Percentiles rank a stretch among this genome's conserved stretches.
Evolutionary conservation across 371 early-diverging fungal genomes (phyloP).

Genomic region (Neoconidiobolus thromboides): DNA sequence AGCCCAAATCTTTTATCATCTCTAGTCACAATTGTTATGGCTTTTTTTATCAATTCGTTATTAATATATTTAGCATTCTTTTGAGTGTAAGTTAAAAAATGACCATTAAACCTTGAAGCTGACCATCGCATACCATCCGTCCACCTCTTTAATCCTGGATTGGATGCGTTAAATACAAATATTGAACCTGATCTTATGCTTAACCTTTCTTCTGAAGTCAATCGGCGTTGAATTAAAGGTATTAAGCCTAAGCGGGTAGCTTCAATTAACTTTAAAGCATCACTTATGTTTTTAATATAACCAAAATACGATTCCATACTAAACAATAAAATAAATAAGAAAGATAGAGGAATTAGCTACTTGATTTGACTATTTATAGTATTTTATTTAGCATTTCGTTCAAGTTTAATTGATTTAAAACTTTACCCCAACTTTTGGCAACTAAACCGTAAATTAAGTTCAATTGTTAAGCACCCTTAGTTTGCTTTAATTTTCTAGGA

Average conservation of each 20-base stretch:
- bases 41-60: neutral
- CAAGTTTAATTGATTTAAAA: too few species aligned
- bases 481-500: too few species aligned
- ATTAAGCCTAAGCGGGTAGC: constrained; percentile 42
- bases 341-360: too few species aligned
- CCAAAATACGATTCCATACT: constrained; percentile 39
- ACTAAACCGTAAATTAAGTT: too few species aligned
- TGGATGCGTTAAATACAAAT: constrained; percentile 65
- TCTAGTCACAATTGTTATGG: neutral
- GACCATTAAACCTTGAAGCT: constrained; percentile 59
- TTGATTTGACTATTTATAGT: too few species aligned
- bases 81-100: constrained; percentile 58
- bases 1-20: neutral
- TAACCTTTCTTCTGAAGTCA: constrained; percentile 48
- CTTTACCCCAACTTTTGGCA: too few species aligned
- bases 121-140: constrained; percentile 77
- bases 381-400: too few species aligned
- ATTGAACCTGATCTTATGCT: constrained; percentile 49
- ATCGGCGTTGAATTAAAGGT: constrained; percentile 40
- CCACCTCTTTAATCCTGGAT: constrained; percentile 73
- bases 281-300: constrained; percentile 44
- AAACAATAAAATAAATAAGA: neutral
- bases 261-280: constrained; percentile 57
- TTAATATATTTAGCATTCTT: neutral
- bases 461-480: too few species aligned